phyloP scores from a whole-genome alignment of 139 green algal genomes.

The Protoeuglena noctilucae region DNA sequence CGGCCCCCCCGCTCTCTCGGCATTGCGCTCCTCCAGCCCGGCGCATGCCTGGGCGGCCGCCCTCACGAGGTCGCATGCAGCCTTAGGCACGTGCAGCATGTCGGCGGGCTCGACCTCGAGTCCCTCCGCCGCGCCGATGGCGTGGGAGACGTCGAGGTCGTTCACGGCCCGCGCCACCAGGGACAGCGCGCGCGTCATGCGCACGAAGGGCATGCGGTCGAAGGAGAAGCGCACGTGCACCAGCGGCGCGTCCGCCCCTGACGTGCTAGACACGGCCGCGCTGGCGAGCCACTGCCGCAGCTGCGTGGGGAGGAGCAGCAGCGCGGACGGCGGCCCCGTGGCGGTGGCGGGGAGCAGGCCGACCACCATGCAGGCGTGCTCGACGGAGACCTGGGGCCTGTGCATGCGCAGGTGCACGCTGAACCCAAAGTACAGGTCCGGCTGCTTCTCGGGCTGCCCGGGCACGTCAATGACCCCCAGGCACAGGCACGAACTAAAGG shows the following conservation, averaged over 20 bases:
- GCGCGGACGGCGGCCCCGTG: conserved; percentile 5
- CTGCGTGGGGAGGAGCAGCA: background rate
- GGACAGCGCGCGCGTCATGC: conserved; percentile 23
- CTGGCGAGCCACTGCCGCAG: background rate
- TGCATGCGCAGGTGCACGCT: conserved; percentile 17
- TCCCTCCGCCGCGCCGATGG: no score
- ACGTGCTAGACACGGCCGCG: conserved; percentile 1
- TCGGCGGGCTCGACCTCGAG: background rate
- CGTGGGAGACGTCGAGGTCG: no score
- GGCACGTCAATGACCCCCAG: conserved; percentile 17
- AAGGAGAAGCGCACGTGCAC: conserved; percentile 37
- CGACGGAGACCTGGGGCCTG: background rate
- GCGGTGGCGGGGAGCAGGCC: background rate
- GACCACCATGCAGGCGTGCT: conserved; percentile 2
- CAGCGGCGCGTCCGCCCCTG: conserved; percentile 10
- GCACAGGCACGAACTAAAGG: background rate
- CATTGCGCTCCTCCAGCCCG: background rate
- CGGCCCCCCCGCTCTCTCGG: no score
- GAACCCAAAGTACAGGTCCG: conserved; percentile 17
- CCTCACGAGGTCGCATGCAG: background rate
- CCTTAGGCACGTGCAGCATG: background rate
- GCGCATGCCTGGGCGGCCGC: background rate
- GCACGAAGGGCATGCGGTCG: conserved; percentile 15
- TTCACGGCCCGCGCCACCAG: no score
- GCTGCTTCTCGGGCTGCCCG: conserved; percentile 17